These are phyloP conservation scores for Rhodomyrtus psidioides DNA, from an alignment of 441 rosid species.

Conservation along the genomic window DNA sequence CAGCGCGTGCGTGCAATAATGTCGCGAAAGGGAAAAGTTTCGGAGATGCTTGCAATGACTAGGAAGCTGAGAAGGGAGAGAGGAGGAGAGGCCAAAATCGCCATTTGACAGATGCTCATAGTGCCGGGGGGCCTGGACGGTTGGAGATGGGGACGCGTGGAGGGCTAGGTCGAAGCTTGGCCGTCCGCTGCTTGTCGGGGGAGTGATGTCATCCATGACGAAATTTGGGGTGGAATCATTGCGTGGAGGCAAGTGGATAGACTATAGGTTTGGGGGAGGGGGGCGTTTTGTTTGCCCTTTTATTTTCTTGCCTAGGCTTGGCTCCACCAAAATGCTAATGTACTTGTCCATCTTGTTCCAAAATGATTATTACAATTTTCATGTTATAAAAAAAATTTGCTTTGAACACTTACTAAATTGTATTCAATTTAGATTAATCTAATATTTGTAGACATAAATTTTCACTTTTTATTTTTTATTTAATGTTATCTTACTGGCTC, in stretches of 20 bases:
- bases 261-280: background rate
- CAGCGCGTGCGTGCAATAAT: background rate
- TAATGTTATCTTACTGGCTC: accelerated
- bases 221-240: background rate
- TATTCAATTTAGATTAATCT: background rate
- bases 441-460: background rate
- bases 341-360: background rate
- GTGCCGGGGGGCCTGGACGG: slow-evolving; percentile 26
- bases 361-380: background rate
- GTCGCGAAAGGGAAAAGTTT: background rate
- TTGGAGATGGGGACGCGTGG: slow-evolving; percentile 37
- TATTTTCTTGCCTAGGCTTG: slow-evolving; percentile 10
- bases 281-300: background rate
- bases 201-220: slow-evolving; percentile 19
- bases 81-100: background rate
- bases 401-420: background rate
- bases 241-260: slow-evolving; percentile 4
- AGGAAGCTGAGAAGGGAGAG: background rate
- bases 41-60: background rate
- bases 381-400: background rate
- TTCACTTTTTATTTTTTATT: background rate
- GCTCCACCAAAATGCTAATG: background rate
- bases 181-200: slow-evolving; percentile 38
- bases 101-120: slow-evolving; percentile 10
- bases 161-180: slow-evolving; percentile 13